Conservation (phyloP, 345 rosid genomes). For the Salix arbutifolia region DNA sequence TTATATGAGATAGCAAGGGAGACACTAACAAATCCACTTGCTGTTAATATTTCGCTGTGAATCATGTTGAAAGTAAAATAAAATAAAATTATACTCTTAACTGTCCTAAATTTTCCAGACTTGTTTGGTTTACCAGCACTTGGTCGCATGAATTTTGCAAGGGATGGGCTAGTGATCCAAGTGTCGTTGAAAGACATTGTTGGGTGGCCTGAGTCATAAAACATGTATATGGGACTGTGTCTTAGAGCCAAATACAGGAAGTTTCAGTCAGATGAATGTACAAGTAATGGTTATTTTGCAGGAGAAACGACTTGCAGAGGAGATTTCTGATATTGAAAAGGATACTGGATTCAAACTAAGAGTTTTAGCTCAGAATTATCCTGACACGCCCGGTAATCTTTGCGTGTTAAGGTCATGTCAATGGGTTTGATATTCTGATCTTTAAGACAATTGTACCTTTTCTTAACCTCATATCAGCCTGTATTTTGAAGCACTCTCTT, state of each 20-base stretch:
- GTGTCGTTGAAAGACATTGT: neutral
- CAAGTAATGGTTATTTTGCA: constrained; percentile 25
- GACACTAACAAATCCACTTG: neutral
- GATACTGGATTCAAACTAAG: constrained; percentile 83
- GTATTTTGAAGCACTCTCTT: neutral
- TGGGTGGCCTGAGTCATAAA: neutral
- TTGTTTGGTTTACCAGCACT: neutral
- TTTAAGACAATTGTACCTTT: neutral
- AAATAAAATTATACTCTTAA: neutral
- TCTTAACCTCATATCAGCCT: neutral
- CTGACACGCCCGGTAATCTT: constrained; percentile 76
- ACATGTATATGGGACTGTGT: too few species aligned
- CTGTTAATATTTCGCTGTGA: neutral
- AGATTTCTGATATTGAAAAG: constrained; percentile 67
- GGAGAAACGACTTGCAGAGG: constrained; percentile 74
- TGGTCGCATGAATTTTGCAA: neutral
- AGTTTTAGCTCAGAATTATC: constrained; percentile 90
- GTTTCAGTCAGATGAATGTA: too few species aligned
- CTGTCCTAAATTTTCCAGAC: neutral
- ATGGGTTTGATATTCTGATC: neutral
- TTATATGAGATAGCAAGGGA: neutral
- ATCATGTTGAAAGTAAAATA: neutral
- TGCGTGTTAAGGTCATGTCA: neutral
- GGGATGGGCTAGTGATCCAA: too few species aligned
- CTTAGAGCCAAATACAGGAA: too few species aligned